These are phyloP conservation scores for Phylloporus scabripes DNA, from an alignment of 768 basidiomycete species.

Conservation along the genomic window DNA sequence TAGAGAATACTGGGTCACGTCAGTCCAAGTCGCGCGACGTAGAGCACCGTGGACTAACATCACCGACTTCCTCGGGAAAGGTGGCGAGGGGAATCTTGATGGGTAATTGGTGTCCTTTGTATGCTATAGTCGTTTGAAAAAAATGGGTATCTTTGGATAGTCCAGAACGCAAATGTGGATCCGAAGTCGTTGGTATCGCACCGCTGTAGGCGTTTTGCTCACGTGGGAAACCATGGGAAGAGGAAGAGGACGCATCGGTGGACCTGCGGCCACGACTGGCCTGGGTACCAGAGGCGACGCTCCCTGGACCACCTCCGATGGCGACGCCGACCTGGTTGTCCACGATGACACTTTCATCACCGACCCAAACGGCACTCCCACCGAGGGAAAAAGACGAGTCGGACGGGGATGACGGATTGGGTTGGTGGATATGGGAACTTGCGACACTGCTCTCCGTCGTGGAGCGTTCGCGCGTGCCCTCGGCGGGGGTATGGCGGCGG, in stretches of 20 bases:
- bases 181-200: constrained; percentile 40
- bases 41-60: constrained; percentile 51
- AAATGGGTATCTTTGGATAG: constrained; percentile 88
- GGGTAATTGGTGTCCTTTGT: constrained; percentile 78
- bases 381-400: constrained; percentile 74
- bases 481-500: constrained; percentile 21
- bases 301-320: constrained; percentile 44
- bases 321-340: constrained; percentile 36
- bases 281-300: constrained; percentile 40
- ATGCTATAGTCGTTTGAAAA: constrained; percentile 79
- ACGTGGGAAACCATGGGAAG: constrained; percentile 46
- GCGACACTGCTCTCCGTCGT: constrained; percentile 37
- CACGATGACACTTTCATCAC: constrained; percentile 59
- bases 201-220: constrained; percentile 36
- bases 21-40: constrained; percentile 5
- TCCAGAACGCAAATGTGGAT: constrained; percentile 44
- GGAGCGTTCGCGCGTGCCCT: constrained; percentile 36
- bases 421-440: constrained; percentile 26
- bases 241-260: constrained; percentile 64
- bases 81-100: constrained; percentile 87
- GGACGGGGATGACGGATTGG: constrained; percentile 50
- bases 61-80: constrained; percentile 94
- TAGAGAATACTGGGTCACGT: constrained; percentile 69
- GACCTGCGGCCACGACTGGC: constrained; percentile 53
- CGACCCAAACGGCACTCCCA: constrained; percentile 81